phyloP scores from a whole-genome alignment of 2,329 filamentous ascomycete genomes.

The Aspergillus melleus region DNA sequence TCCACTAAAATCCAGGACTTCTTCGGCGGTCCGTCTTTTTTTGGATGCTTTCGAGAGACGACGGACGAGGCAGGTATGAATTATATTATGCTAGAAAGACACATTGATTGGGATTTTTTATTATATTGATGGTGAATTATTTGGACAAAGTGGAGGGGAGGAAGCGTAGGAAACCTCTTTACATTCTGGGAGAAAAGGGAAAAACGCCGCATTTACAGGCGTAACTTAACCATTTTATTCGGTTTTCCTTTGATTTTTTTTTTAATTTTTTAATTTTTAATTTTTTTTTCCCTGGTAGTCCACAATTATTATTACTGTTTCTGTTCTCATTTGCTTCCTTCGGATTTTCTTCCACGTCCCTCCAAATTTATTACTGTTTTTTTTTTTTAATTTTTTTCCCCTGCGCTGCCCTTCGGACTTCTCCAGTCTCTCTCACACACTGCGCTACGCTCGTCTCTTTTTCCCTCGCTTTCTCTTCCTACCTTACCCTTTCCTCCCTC shows the following conservation, averaged over 20 bases:
- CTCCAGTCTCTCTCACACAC: slow-evolving; percentile 10
- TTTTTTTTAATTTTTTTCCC: slow-evolving; percentile 12
- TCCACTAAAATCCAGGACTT: slow-evolving; percentile 14
- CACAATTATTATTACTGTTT: slow-evolving; percentile 10
- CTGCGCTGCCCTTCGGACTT: neutral
- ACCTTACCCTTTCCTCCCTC: slow-evolving; percentile 11
- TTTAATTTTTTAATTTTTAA: neutral
- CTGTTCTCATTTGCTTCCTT: slow-evolving; percentile 16
- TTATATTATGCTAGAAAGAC: no score
- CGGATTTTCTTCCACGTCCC: slow-evolving; percentile 20
- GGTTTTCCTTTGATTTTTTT: neutral
- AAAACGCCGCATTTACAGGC: neutral
- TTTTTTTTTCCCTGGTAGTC: slow-evolving; percentile 4
- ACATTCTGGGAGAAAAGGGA: neutral
- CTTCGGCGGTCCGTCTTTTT: neutral
- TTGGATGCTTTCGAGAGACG: neutral
- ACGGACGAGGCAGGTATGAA: neutral
- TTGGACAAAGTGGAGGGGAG: no score
- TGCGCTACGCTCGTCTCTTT: slow-evolving; percentile 12
- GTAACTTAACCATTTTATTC: neutral
- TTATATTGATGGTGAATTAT: no score
- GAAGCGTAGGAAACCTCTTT: no score
- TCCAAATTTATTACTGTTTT: slow-evolving; percentile 19
- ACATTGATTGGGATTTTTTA: no score
- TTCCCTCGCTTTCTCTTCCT: slow-evolving; percentile 16